Percentiles rank a stretch among this genome's conserved stretches.
Conservation (phyloP, 192 early-diverging fungal genomes). For the Diversispora epigaea region DNA sequence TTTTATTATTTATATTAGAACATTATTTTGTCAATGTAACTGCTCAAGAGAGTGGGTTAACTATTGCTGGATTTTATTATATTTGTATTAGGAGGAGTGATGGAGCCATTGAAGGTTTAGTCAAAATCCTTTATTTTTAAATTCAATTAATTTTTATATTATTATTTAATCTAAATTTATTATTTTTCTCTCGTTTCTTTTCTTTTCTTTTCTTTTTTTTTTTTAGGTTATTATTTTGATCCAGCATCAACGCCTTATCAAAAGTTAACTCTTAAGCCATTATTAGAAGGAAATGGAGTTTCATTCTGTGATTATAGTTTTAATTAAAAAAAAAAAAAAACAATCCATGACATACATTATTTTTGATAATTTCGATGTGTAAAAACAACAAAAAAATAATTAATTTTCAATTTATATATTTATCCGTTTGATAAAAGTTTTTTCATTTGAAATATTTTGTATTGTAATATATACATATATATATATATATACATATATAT, state of each 20-base stretch:
- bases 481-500: no score
- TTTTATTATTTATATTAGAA: constrained; percentile 35
- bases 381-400: no score
- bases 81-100: constrained; percentile 60
- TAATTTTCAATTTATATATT: no score
- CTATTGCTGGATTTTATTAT: constrained; percentile 70
- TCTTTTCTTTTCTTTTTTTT: background rate
- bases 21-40: constrained; percentile 55
- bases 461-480: no score
- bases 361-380: no score
- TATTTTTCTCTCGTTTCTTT: background rate
- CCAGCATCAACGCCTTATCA: constrained; percentile 42
- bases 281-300: constrained; percentile 37
- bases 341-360: background rate
- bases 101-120: constrained; percentile 54
- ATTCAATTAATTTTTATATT: background rate
- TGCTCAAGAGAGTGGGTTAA: constrained; percentile 54
- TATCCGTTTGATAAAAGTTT: no score
- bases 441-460: no score
- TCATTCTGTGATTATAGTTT: constrained; percentile 32
- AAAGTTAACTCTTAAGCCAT: constrained; percentile 37
- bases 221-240: constrained; percentile 41
- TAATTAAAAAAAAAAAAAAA: constrained; percentile 5
- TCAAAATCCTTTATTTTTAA: background rate
- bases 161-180: background rate